Base-by-base conservation (phyloP, 139 green algal species). In the Chloropicon primus region DNA sequence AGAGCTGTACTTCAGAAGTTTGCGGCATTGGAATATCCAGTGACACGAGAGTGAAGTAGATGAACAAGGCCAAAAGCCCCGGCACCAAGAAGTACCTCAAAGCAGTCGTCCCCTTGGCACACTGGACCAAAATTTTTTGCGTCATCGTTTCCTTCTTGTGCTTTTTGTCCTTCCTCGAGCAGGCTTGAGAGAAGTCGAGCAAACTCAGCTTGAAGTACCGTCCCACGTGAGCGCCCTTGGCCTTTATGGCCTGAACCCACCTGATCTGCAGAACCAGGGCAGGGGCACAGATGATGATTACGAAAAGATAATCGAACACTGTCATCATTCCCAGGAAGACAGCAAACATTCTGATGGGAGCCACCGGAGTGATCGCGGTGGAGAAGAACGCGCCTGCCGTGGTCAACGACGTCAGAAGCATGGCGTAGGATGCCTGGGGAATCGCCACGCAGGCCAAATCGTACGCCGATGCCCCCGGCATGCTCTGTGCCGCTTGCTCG, bases 271-370 rank as follows among this genome's bases (percentile, higher is more conserved):
- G 41, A 17, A 62, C 41, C 41, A 62, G 5, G 10, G 41, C 41
- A 5, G 41, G 41, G 41, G 41, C 41, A 17, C 41, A 62, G 17
- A 62, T 62, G 41, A 62, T 62, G 10, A 62, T 17, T 5, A 62
- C 41, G 41, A 62, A 62, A 17, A 62, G 41, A 5, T 82, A 82
- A 53, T 82, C 79, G 74, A 76, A 79, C 10, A 79, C 22, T 22
- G 75, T 41, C 28, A 82, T 28, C 24, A 25, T 21, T 21, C 74
- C 74, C 74, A 82, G 73, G 54, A 82, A 82, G 17, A 82, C 23
- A 0, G 79, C 54, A 54, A 82, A 82, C 2, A 75, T 29, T 54
- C 79, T 73, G 26, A 82, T 75, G 2, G 79, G 79, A 21, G 79
- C 23, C 24, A 82, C 76, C 17, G 74, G 74, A 22, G 24, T 41